These are phyloP conservation scores for Excoecaria cochinchinensis DNA, from an alignment of 345 rosid genomes.

Conservation along the genomic window DNA sequence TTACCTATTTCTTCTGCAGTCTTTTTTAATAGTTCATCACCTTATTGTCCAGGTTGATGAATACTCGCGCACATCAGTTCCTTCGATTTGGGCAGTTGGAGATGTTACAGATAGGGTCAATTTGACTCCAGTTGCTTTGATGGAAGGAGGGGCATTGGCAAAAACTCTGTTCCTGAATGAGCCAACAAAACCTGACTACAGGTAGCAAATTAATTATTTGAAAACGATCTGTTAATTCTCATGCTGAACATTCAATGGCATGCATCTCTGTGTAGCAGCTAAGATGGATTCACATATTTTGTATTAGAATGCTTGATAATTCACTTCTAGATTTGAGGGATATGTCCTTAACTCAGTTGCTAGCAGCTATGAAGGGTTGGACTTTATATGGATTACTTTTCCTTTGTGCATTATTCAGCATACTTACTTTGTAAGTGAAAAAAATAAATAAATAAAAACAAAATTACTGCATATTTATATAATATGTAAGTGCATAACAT, in stretches of 20 bases:
- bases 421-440: neutral
- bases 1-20: conserved; percentile 2
- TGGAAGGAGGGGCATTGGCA: conserved; percentile 98
- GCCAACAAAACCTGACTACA: conserved; percentile 84
- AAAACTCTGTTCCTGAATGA: conserved; percentile 73
- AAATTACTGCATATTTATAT: neutral
- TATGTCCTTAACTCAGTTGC: neutral
- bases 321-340: neutral
- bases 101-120: conserved; percentile 92
- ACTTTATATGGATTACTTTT: too few species aligned
- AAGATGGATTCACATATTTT: neutral
- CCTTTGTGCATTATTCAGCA: too few species aligned
- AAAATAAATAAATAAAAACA: neutral
- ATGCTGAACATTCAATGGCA: neutral
- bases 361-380: neutral
- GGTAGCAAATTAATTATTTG: conserved; percentile 40
- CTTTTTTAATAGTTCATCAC: conserved; percentile 12
- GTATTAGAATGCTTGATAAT: too few species aligned
- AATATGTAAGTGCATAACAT: neutral
- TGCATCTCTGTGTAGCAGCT: neutral
- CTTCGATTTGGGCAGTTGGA: conserved; percentile 97
- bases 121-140: conserved; percentile 97
- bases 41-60: conserved; percentile 73
- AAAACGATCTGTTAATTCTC: neutral
- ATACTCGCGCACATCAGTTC: conserved; percentile 73